A percentile compares a stretch with the other conserved stretches of the same genome.
Evolutionary conservation across 1,284 basidiomycete genomes (phyloP).

Genomic region (Mycosarcoma mackinlayi): DNA sequence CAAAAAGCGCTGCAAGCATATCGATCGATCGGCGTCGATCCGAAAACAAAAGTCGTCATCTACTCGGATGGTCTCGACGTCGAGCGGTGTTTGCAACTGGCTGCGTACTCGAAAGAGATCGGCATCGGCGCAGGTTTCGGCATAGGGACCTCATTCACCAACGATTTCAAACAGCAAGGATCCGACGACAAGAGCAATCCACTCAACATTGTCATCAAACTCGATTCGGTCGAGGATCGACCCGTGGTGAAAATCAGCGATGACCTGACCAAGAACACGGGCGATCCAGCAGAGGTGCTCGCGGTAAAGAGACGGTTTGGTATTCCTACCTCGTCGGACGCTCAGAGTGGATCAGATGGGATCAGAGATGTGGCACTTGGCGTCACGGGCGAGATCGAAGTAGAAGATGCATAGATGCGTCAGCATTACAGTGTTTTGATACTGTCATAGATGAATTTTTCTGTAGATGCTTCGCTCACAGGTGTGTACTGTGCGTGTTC

Average conservation of each 20-base stretch:
- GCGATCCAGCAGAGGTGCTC: slow-evolving; percentile 55
- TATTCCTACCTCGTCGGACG: slow-evolving; percentile 11
- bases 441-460: not conserved
- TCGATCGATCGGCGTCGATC: slow-evolving; percentile 55
- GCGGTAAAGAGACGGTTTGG: slow-evolving; percentile 47
- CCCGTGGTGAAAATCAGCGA: slow-evolving; percentile 66
- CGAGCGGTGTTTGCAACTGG: slow-evolving; percentile 54
- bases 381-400: slow-evolving; percentile 11
- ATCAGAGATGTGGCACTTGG: slow-evolving; percentile 5
- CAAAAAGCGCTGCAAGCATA: slow-evolving; percentile 54
- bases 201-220: slow-evolving; percentile 67
- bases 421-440: not conserved
- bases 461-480: no score
- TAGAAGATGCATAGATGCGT: slow-evolving; percentile 38
- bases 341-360: not conserved
- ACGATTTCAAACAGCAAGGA: slow-evolving; percentile 43
- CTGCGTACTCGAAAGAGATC: slow-evolving; percentile 44
- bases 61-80: slow-evolving; percentile 64
- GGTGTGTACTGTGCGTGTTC: no score
- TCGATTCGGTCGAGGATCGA: slow-evolving; percentile 53
- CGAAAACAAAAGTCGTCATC: slow-evolving; percentile 60
- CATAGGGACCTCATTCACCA: slow-evolving; percentile 60
- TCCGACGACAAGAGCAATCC: slow-evolving; percentile 37
- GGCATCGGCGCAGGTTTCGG: slow-evolving; percentile 65
- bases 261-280: slow-evolving; percentile 67